Conservation (phyloP, 2,329 filamentous ascomycete species). For the Arthrinium phaeospermum region DNA sequence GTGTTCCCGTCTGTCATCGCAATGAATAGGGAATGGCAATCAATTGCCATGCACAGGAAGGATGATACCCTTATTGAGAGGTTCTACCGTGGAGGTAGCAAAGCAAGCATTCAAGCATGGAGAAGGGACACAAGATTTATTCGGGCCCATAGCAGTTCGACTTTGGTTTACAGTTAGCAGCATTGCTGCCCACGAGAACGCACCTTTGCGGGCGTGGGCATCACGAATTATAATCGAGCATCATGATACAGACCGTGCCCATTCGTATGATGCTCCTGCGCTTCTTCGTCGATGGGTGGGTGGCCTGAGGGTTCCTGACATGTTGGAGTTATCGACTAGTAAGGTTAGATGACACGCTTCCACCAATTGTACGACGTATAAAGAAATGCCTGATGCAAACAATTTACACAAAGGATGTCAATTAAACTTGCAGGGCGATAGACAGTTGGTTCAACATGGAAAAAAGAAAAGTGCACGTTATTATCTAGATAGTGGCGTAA, state of each 20-base stretch:
- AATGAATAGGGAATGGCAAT: conserved; percentile 5
- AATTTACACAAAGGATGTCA: not conserved
- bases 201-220: not conserved
- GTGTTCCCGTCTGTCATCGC: not conserved
- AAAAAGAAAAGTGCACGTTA: conserved; percentile 14
- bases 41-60: not conserved
- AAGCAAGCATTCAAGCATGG: conserved; percentile 6
- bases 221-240: not conserved
- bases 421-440: not conserved
- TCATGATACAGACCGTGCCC: not conserved
- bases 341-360: not conserved
- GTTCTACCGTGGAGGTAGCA: not conserved
- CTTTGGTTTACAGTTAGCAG: conserved; percentile 3
- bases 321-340: not conserved
- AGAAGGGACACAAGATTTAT: conserved; percentile 3
- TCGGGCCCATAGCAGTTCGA: not conserved
- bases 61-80: conserved; percentile 15
- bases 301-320: not conserved
- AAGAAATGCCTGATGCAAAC: too few relatives aligned
- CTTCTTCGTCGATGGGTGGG: not conserved
- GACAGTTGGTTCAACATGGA: conserved; percentile 9
- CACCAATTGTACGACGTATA: not conserved
- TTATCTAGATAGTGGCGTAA: conserved; percentile 8
- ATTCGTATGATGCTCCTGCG: not conserved
- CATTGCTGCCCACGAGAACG: conserved; percentile 9